phyloP scores from a whole-genome alignment of 1,284 basidiomycete genomes.

The Neonothopanus nambi region DNA sequence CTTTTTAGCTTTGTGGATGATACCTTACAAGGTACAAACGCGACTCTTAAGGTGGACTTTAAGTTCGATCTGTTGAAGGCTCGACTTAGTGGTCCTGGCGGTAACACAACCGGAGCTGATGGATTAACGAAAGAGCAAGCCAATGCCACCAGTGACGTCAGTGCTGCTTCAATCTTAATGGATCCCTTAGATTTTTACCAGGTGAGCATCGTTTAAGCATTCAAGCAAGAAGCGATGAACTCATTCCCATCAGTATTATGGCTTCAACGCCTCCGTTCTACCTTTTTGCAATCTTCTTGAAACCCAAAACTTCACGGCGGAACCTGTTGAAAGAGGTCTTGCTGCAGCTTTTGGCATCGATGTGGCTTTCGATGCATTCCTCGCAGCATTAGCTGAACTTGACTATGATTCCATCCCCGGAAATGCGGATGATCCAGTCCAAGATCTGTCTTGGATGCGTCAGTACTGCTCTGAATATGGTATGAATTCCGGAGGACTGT shows the following conservation, averaged over 20 bases:
- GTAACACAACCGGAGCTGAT: constrained; percentile 36
- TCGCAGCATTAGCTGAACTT: constrained; percentile 42
- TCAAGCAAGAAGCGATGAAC: too few species aligned
- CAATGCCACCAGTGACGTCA: constrained; percentile 36
- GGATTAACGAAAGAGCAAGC: constrained; percentile 35
- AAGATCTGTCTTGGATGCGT: constrained; percentile 50
- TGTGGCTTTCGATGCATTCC: constrained; percentile 40
- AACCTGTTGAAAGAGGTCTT: constrained; percentile 39
- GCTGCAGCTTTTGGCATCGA: constrained; percentile 34
- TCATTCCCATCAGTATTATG: constrained; percentile 40
- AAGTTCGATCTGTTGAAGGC: constrained; percentile 46
- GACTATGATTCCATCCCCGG: constrained; percentile 47
- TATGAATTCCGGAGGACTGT: constrained; percentile 16
- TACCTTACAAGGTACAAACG: constrained; percentile 34
- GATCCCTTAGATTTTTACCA: constrained; percentile 51
- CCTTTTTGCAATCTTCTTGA: constrained; percentile 52
- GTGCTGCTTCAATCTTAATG: constrained; percentile 46
- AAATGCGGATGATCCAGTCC: constrained; percentile 40
- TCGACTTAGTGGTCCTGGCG: constrained; percentile 40
- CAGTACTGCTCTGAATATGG: constrained; percentile 55
- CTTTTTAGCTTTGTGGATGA: constrained; percentile 38
- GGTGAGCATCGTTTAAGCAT: constrained; percentile 24
- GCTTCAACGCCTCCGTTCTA: constrained; percentile 42
- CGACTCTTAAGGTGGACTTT: constrained; percentile 34
- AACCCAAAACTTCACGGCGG: constrained; percentile 41